Conservation (phyloP, 2,329 filamentous ascomycete species). For the Akanthomyces muscarius region DNA sequence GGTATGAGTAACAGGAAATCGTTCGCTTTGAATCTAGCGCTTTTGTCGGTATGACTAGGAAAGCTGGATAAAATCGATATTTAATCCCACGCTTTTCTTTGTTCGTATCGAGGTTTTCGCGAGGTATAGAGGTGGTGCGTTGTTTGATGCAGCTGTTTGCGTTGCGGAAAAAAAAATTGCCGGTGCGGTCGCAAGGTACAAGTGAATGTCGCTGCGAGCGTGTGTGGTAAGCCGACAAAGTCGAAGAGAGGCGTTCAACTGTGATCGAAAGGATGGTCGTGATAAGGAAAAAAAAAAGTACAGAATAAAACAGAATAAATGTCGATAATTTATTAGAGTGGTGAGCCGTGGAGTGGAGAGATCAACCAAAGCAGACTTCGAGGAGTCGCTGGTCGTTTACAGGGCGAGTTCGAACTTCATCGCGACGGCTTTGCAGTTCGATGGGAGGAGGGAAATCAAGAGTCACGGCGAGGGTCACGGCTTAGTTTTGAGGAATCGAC, state of each 20-base stretch:
- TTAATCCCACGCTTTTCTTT: neutral
- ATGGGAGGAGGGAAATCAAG: conserved; percentile 36
- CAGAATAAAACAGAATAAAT: conserved; percentile 21
- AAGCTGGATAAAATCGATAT: neutral
- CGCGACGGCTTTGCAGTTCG: conserved; percentile 47
- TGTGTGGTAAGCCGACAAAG: conserved; percentile 6
- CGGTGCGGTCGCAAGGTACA: conserved; percentile 41
- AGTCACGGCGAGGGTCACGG: conserved; percentile 29
- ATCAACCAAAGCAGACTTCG: conserved; percentile 49
- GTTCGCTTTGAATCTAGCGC: conserved; percentile 3
- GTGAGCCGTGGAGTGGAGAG: conserved; percentile 37
- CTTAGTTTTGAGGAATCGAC: conserved; percentile 33
- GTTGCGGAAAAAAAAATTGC: neutral
- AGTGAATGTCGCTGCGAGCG: conserved; percentile 46
- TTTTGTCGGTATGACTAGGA: conserved; percentile 3
- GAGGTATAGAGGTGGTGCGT: neutral
- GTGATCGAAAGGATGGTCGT: conserved; percentile 18
- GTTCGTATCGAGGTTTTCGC: neutral
- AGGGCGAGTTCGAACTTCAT: conserved; percentile 52
- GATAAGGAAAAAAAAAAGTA: conserved; percentile 19
- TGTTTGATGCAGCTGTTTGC: neutral
- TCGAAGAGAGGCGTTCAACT: conserved; percentile 19
- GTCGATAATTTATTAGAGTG: conserved; percentile 1
- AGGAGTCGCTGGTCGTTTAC: conserved; percentile 50
- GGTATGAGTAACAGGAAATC: conserved; percentile 13